Conservation (phyloP, 75 land plant species). For the Sequoia sempervirens region DNA sequence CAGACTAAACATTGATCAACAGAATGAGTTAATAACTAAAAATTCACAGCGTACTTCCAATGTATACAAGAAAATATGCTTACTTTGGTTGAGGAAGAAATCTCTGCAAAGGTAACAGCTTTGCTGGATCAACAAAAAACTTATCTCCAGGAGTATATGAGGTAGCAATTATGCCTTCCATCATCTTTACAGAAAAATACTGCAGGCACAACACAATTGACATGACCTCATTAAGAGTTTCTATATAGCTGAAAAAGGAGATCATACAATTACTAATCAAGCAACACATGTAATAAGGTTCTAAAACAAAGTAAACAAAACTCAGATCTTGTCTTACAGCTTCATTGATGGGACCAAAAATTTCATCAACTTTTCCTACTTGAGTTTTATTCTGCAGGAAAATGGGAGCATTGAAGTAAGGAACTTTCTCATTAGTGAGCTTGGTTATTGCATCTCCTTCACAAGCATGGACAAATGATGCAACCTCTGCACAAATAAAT, state of each 20-base stretch:
- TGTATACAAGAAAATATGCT: neutral
- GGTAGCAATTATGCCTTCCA: conserved; percentile 90
- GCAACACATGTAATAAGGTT: neutral
- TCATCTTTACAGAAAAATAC: conserved; percentile 93
- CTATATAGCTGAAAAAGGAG: neutral
- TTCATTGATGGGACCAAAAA: conserved; percentile 97
- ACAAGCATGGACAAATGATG: conserved; percentile 76
- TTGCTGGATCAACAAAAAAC: conserved; percentile 87
- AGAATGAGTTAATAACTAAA: neutral
- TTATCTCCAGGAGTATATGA: conserved; percentile 80
- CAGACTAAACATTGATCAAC: neutral
- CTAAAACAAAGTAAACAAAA: neutral
- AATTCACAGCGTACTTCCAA: neutral
- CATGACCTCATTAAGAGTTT: neutral
- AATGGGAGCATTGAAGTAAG: conserved; percentile 90
- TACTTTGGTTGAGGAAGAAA: conserved; percentile 94
- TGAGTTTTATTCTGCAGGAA: conserved; percentile 92
- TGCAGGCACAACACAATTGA: conserved; percentile 12
- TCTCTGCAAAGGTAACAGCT: conserved; percentile 71
- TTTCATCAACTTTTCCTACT: conserved; percentile 96
- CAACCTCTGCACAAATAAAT: conserved; percentile 56
- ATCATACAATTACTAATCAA: neutral
- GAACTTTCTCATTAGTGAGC: conserved; percentile 89
- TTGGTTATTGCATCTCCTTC: conserved; percentile 93
- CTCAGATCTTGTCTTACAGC: conserved; percentile 48